A percentile compares a stretch with the other conserved stretches of the same genome.
Evolutionary conservation across 495 filamentous ascomycete species (phyloP).

Genomic region (Acidiella bohemica): DNA sequence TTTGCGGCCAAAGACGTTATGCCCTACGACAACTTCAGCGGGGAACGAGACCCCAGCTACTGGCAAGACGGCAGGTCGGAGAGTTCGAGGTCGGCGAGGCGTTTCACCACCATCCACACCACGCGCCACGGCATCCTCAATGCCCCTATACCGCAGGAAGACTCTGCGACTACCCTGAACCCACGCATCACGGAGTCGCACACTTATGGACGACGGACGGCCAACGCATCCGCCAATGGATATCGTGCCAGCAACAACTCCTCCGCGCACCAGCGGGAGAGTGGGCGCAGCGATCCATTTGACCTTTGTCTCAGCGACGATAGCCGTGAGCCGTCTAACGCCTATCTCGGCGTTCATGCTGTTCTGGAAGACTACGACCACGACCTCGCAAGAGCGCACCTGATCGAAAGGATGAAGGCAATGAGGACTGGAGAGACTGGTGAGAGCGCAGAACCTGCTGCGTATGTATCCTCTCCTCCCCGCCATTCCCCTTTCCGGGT

Average conservation of each 20-base stretch:
- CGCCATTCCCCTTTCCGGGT: conserved; percentile 9
- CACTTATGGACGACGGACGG: too few relatives aligned
- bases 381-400: background rate
- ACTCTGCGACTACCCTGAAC: background rate
- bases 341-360: conserved; percentile 4
- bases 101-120: background rate
- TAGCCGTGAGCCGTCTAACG: background rate
- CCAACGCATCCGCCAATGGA: background rate
- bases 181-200: background rate
- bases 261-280: background rate
- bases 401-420: background rate
- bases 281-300: conserved; percentile 12
- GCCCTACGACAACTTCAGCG: conserved; percentile 6
- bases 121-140: background rate
- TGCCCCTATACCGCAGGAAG: background rate
- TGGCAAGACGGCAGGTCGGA: background rate
- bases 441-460: conserved; percentile 3
- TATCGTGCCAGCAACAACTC: background rate
- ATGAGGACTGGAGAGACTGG: background rate
- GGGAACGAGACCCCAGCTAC: background rate
- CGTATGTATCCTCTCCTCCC: conserved; percentile 13
- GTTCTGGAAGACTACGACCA: background rate
- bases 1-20: conserved; percentile 1
- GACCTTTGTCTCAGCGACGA: conserved; percentile 12
- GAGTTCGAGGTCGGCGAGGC: background rate